Conservation (phyloP, 2,329 filamentous ascomycete genomes). For the Aspergillus sp. region DNA sequence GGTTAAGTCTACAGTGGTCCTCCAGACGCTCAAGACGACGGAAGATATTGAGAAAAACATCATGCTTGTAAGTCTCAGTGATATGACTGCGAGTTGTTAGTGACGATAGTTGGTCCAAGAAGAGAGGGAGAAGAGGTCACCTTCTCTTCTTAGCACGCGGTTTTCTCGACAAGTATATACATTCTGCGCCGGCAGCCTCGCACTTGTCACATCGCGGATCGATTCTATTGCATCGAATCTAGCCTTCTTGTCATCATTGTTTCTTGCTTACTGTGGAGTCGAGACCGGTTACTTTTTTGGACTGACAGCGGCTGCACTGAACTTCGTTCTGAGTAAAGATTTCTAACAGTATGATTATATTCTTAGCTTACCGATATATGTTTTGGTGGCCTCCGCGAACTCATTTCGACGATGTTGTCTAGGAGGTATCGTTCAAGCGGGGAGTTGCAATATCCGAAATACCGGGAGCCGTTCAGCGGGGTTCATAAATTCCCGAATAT, state of each 20-base stretch:
- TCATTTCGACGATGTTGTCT: background rate
- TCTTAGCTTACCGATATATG: conserved; percentile 6
- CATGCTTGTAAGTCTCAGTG: conserved; percentile 2
- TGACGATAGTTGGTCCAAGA: background rate
- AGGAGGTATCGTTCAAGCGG: too few relatives aligned
- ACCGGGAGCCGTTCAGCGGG: too few relatives aligned
- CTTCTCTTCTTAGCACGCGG: conserved; percentile 6
- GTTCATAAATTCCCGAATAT: too few relatives aligned
- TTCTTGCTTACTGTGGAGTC: background rate
- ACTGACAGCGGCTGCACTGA: conserved; percentile 13
- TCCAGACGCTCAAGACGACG: conserved; percentile 10
- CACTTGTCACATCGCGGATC: conserved; percentile 16
- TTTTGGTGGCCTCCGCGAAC: background rate
- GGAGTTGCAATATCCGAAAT: too few relatives aligned
- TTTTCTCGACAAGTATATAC: conserved; percentile 12
- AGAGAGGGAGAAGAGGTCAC: conserved; percentile 1
- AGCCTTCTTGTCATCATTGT: conserved; percentile 1
- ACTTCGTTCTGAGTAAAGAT: background rate
- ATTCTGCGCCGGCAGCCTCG: conserved; percentile 6
- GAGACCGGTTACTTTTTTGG: conserved; percentile 8
- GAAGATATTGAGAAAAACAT: conserved; percentile 8
- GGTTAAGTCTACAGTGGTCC: conserved; percentile 6
- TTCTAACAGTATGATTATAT: background rate
- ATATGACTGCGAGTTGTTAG: background rate
- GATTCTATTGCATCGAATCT: conserved; percentile 16